Evolutionary conservation across 2,329 filamentous ascomycete species (phyloP), one percentile per base, ranked within the genome.

Genomic region (Helotiales sp.): DNA sequence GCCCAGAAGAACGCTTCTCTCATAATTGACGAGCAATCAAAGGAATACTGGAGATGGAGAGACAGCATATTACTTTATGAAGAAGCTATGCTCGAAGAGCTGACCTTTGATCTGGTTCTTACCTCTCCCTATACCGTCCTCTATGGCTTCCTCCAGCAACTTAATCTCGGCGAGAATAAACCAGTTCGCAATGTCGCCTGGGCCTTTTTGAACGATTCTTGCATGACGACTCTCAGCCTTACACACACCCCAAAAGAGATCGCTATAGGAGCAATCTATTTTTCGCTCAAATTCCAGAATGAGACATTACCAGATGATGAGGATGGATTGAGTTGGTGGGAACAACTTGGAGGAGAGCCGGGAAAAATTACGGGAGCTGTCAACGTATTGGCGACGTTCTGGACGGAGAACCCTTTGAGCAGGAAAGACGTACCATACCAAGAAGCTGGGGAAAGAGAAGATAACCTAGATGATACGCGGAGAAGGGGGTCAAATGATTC

Each of bases 11-110:
- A 98, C 66, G 81, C 91, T 1, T 90, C 91, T 67, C 83, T 97
- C 58, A 80, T 93, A 54, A 90, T 98, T 52, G 95, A 99, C 71
- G 95, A 98, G 74, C 93, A 98, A 73, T 96, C 90, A 66, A 98
- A 97, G 70, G 95, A 99, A 71, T 99, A 95, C 72, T 99, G 95
- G 95, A 86, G 90, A 69, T 99, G 95, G 95, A 85, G 92, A 60
- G 95, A 99, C 71, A 95, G 89, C 58, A 96, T 99, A 57, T 78
- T 98, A 13, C 88, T 89, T 64, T 91, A 96, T 70, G 95, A 99
- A 75, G 95, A 98, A 71, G 79, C 93, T 42, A 89, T 99, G 77
- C 82, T 99, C 15, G 95, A 98, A 73, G 86, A 86, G 46, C 80
- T 99, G 17, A 98, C 93, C 59, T 99, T 99, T 73, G 95, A 99